Percentiles rank a stretch among this genome's conserved stretches.
These are phyloP conservation scores for Auricularia cornea DNA, from an alignment of 768 basidiomycete genomes.

Conservation along the genomic window DNA sequence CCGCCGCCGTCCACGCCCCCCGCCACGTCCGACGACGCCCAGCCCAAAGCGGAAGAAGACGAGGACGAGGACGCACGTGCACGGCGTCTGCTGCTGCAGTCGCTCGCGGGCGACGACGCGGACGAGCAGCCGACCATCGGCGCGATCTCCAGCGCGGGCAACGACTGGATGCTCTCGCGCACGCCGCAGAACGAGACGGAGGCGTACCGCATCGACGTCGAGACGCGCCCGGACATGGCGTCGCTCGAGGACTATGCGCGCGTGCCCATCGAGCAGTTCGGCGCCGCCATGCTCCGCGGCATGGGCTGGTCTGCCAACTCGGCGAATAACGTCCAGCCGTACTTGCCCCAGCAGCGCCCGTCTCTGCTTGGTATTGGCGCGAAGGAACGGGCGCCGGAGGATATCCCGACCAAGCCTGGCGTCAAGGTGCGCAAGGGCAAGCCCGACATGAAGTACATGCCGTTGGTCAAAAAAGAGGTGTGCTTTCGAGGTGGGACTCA, in stretches of 20 bases:
- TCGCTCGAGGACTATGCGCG: slow-evolving; percentile 81
- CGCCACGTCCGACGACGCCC: slow-evolving; percentile 20
- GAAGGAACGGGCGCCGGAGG: slow-evolving; percentile 69
- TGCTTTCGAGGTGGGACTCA: neutral
- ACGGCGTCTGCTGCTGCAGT: slow-evolving; percentile 67
- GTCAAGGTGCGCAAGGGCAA: slow-evolving; percentile 31
- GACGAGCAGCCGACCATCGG: slow-evolving; percentile 35
- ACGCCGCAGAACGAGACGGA: slow-evolving; percentile 64
- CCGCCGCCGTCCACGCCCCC: neutral
- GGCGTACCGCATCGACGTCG: slow-evolving; percentile 76
- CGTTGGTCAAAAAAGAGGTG: slow-evolving; percentile 63
- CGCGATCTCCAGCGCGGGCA: slow-evolving; percentile 43
- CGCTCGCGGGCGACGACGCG: slow-evolving; percentile 33
- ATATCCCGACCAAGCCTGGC: slow-evolving; percentile 22
- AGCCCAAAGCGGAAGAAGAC: slow-evolving; percentile 30
- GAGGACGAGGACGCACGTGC: slow-evolving; percentile 75
- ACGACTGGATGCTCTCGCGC: slow-evolving; percentile 10
- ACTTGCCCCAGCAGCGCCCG: slow-evolving; percentile 74
- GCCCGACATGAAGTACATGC: slow-evolving; percentile 73
- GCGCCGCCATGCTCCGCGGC: slow-evolving; percentile 83
- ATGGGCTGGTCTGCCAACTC: slow-evolving; percentile 94
- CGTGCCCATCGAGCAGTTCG: slow-evolving; percentile 88
- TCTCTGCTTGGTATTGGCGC: slow-evolving; percentile 90
- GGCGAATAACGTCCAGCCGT: slow-evolving; percentile 65
- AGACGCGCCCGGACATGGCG: slow-evolving; percentile 65